These are phyloP conservation scores for Aegilops umbellulata DNA, from an alignment of 176 grass and related monocot species.

Conservation along the genomic window DNA sequence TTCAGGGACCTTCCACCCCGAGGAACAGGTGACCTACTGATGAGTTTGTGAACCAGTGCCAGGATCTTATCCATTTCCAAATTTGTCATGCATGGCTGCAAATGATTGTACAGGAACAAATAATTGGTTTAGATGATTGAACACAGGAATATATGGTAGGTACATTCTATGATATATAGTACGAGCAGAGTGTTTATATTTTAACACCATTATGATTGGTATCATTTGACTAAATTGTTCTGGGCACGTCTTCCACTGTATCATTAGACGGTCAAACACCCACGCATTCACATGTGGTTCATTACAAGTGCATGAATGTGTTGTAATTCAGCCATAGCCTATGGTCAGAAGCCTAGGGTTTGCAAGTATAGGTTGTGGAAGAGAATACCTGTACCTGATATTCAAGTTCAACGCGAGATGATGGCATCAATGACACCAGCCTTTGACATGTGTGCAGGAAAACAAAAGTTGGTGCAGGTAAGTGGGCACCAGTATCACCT, in stretches of 20 bases:
- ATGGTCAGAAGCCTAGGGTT: neutral
- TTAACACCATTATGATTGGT: neutral
- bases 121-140: neutral
- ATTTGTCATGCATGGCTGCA: neutral
- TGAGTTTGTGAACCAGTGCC: neutral
- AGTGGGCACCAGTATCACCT: neutral
- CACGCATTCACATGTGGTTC: neutral
- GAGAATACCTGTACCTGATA: neutral
- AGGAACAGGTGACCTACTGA: neutral
- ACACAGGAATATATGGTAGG: neutral
- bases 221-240: neutral
- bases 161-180: neutral
- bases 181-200: neutral
- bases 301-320: neutral
- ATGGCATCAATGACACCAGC: conserved; percentile 17
- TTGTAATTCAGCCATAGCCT: neutral
- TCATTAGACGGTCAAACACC: neutral
- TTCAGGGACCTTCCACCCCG: neutral
- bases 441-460: conserved; percentile 22
- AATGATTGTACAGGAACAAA: neutral
- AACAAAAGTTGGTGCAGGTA: conserved; percentile 8
- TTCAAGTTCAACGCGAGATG: neutral
- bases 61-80: neutral
- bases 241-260: neutral
- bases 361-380: neutral